These are phyloP conservation scores for Mycena pura DNA, from an alignment of 768 basidiomycete genomes.

Conservation along the genomic window DNA sequence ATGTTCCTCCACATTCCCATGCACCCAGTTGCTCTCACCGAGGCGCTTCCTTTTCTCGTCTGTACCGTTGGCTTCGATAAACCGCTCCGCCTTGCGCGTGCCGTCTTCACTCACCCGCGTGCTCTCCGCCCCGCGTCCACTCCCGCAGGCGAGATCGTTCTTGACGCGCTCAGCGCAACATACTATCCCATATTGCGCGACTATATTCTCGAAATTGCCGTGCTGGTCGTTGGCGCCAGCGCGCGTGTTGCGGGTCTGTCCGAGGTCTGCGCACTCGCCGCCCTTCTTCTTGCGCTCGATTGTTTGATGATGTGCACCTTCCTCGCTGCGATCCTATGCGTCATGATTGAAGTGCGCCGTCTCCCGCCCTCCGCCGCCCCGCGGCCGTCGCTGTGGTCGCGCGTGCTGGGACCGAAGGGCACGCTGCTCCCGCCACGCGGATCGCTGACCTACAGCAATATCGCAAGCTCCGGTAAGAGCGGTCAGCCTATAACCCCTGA, in stretches of 20 bases:
- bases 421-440: slow-evolving; percentile 25
- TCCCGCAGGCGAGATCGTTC: slow-evolving; percentile 83
- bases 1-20: slow-evolving; percentile 80
- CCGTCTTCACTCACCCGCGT: slow-evolving; percentile 68
- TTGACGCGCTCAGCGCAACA: slow-evolving; percentile 79
- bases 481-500: too few relatives aligned
- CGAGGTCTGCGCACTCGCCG: slow-evolving; percentile 95
- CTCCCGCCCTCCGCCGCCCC: slow-evolving; percentile 55
- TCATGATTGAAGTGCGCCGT: slow-evolving; percentile 93
- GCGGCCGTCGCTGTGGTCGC: background rate
- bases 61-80: slow-evolving; percentile 99
- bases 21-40: slow-evolving; percentile 91
- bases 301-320: slow-evolving; percentile 91
- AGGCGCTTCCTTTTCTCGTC: slow-evolving; percentile 96
- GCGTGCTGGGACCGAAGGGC: slow-evolving; percentile 20
- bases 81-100: slow-evolving; percentile 88
- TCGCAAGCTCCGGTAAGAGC: too few relatives aligned
- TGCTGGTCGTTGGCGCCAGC: slow-evolving; percentile 86
- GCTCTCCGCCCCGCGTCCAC: slow-evolving; percentile 29
- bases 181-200: slow-evolving; percentile 90
- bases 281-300: slow-evolving; percentile 85
- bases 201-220: slow-evolving; percentile 90
- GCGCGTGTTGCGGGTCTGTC: slow-evolving; percentile 86
- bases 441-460: too few relatives aligned
- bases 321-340: slow-evolving; percentile 84